Evolutionary conservation across 768 basidiomycete genomes (phyloP), one percentile per base, ranked within the genome.

Genomic region (Rhodosporidiobolus sp.): DNA sequence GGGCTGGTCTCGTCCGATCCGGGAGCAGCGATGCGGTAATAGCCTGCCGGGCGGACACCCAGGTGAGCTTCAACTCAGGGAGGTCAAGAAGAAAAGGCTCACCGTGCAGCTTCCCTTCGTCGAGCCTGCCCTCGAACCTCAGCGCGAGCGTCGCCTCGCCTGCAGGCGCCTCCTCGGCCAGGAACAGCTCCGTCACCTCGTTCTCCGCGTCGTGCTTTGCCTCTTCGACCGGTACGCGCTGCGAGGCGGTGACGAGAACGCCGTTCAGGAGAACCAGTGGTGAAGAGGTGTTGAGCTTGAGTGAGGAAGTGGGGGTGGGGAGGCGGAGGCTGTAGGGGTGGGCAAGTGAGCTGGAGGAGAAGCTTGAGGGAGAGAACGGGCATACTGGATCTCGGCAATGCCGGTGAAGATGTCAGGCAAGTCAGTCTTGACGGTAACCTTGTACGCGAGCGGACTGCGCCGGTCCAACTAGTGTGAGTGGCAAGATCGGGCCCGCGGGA

Each of bases 251-350:
- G 6, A 57, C 61, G 34, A 70, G 55, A 2, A 74, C 68, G 2
- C 38, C 64, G 0, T 50, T 48, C 35, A 63, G 48, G 30, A 74
- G 64, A 1, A 26, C 20, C 7, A 70, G 49, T 2, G 73, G 65
- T 0, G 54, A 14, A 0, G 55, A 60, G 7, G 65, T 58, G 35
- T 74, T 61, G n/a, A 74, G 24, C 19, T 30, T 48, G 60, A 70
- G 24, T 2, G 49, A 45, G 4, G 20, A 2, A 8, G 62, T 54
- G 0, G 64, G 50, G 2, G 26, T 46, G 14, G 26, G 0, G 43
- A 74, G 38, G 43, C 34, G 34, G 50, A 74, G 28, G 1, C 69
- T 70, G 63, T n/a, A n/a, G n/a, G n/a, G n/a, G n/a, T n/a, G n/a
- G n/a, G n/a, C n/a, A n/a, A 19, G 53, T 20, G 32, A 28, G 10